Evolutionary conservation across 192 early-diverging fungal genomes (phyloP), one percentile per base, ranked within the genome.

Genomic region (Linderina pennispora): DNA sequence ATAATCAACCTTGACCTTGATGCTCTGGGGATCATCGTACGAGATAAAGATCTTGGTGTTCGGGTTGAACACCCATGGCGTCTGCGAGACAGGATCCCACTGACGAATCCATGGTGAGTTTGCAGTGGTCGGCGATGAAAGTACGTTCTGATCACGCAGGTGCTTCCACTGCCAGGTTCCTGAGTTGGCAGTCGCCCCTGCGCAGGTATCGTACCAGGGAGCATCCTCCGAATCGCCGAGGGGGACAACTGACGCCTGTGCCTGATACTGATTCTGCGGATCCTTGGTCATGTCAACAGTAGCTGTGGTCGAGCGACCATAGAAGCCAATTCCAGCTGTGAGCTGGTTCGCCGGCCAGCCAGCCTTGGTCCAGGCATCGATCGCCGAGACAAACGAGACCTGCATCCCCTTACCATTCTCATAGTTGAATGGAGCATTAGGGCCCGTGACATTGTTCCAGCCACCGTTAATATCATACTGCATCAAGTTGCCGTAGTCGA

Each of bases 51-150:
- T 48, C 24, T 68, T 79, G 16, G 61, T 83, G 15, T 22, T 40
- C 3, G 72, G 69, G 31, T 82, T 81, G 64, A 77, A 89, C 23
- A 89, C 26, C 82, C 84, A 86, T 6, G 87, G 84, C 8, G 84
- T 85, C 46, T 75, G 56, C 10, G 76, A 72, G 7, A 46, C 55
- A 5, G 53, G 22, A 28, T 87, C 84, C 73, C 78, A 85, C 45
- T 71, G 57, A 11, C 79, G 68, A 3, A 80, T 45, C 82, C 82
- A 46, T 53, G 16, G 76, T 73, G 17, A 65, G 65, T 23, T 65
- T 45, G 47, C 63, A 38, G 23, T 41, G 5, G 34, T 43, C 0
- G 61, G 22, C 8, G 23, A 33, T 0, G 49, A 43, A 19, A 77
- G 39, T 0, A 75, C 39, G 2, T 77, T 72, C 54, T 84, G 68